phyloP scores from a whole-genome alignment of 208 protist species.

The Leishmania braziliensis region DNA sequence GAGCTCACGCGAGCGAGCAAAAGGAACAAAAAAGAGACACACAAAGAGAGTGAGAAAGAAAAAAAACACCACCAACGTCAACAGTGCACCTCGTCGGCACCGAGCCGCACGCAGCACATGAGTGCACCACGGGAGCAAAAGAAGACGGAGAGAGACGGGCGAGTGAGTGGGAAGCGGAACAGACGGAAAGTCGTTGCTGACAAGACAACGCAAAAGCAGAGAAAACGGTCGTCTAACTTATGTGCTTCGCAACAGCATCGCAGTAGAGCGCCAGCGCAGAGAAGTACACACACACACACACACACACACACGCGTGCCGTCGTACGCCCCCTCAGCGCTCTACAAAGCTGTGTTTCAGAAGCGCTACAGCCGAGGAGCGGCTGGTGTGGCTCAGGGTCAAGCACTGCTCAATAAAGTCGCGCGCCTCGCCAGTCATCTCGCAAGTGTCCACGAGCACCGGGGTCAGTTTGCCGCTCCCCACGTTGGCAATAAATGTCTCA shows the following conservation, averaged over 20 bases:
- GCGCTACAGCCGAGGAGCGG: slow-evolving; percentile 43
- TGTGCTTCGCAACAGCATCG: neutral
- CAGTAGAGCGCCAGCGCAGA: neutral
- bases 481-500: slow-evolving; percentile 39
- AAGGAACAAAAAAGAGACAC: neutral
- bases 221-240: neutral
- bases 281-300: neutral
- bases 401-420: slow-evolving; percentile 55
- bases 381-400: slow-evolving; percentile 26
- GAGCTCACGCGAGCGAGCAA: neutral
- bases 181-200: neutral
- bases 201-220: neutral
- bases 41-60: neutral
- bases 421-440: slow-evolving; percentile 19
- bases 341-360: slow-evolving; percentile 57
- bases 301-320: neutral
- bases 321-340: slow-evolving; percentile 1
- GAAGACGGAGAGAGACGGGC: neutral
- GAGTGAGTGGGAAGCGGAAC: neutral
- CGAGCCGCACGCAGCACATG: neutral
- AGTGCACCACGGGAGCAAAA: neutral
- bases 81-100: neutral
- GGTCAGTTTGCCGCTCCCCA: slow-evolving; percentile 30
- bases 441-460: slow-evolving; percentile 37
- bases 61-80: neutral